Evolutionary conservation across 2,329 filamentous ascomycete species (phyloP).

Genomic region (Parastagonospora nodorum): DNA sequence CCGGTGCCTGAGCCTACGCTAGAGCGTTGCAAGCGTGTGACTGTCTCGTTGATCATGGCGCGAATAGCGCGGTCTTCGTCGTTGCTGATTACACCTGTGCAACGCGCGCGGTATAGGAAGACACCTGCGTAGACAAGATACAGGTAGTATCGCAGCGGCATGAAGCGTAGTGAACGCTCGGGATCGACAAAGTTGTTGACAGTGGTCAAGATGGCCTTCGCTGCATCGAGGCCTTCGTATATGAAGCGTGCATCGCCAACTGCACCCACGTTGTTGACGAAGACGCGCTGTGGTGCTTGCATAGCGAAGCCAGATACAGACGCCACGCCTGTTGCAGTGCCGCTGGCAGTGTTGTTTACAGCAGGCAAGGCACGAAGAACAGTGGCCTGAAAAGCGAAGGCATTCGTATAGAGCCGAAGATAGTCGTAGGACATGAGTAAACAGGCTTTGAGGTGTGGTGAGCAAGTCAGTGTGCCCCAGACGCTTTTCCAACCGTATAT

Average conservation of each 20-base stretch:
- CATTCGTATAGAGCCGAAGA: slow-evolving; percentile 73
- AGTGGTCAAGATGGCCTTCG: slow-evolving; percentile 56
- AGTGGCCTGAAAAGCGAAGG: slow-evolving; percentile 76
- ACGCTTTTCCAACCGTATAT: slow-evolving; percentile 73
- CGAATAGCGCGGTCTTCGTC: slow-evolving; percentile 55
- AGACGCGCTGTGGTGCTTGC: slow-evolving; percentile 50
- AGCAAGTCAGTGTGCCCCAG: slow-evolving; percentile 70
- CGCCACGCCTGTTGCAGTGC: not conserved
- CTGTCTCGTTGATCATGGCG: slow-evolving; percentile 54
- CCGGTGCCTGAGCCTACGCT: slow-evolving; percentile 44
- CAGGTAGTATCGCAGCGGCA: slow-evolving; percentile 56
- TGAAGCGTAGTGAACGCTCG: slow-evolving; percentile 53
- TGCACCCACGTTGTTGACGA: slow-evolving; percentile 56
- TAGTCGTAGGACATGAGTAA: slow-evolving; percentile 75
- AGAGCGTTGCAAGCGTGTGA: slow-evolving; percentile 50
- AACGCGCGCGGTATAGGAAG: slow-evolving; percentile 55
- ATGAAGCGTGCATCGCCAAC: slow-evolving; percentile 57
- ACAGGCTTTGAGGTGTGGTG: slow-evolving; percentile 68
- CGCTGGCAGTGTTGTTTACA: slow-evolving; percentile 16
- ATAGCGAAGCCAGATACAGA: slow-evolving; percentile 17
- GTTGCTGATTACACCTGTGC: slow-evolving; percentile 53
- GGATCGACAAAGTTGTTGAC: slow-evolving; percentile 57
- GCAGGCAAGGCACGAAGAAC: slow-evolving; percentile 54
- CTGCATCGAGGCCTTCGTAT: slow-evolving; percentile 56
- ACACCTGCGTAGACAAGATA: slow-evolving; percentile 57